Conservation (phyloP, 345 rosid genomes). For the Cardamine chenopodiifolia region DNA sequence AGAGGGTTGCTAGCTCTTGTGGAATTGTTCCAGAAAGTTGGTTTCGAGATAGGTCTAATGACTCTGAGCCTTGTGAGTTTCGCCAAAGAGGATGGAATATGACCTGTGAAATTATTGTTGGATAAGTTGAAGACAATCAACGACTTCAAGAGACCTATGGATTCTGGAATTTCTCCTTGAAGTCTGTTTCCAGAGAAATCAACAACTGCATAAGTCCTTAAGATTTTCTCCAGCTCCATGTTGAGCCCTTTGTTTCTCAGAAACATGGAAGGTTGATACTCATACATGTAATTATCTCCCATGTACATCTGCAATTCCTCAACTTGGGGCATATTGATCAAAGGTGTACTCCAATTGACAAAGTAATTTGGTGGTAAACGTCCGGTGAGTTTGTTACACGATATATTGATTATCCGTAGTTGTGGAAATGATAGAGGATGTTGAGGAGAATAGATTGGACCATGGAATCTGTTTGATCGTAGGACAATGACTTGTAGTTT, state of each 20-base stretch:
- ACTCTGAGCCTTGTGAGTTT: neutral
- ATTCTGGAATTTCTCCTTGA: constrained; percentile 1
- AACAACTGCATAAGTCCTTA: neutral
- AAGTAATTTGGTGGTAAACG: constrained; percentile 10
- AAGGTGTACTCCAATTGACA: neutral
- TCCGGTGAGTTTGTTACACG: constrained; percentile 40
- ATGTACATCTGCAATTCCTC: neutral
- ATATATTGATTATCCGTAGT: constrained; percentile 52
- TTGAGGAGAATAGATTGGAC: constrained; percentile 35
- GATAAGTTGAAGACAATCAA: neutral
- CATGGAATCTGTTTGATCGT: constrained; percentile 44
- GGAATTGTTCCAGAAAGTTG: neutral
- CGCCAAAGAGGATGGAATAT: neutral
- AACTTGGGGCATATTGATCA: neutral
- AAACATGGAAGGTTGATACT: neutral
- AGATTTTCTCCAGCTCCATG: neutral
- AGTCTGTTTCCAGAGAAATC: constrained; percentile 2
- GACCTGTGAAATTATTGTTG: neutral
- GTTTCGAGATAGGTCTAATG: neutral
- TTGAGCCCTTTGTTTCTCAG: neutral
- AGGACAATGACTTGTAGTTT: constrained; percentile 43
- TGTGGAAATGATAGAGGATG: constrained; percentile 2
- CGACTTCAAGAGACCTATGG: constrained; percentile 1
- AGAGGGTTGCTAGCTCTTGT: neutral
- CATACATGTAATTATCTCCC: neutral